phyloP scores from a whole-genome alignment of 2,329 filamentous ascomycete species.

The Fusarium beomiforme region DNA sequence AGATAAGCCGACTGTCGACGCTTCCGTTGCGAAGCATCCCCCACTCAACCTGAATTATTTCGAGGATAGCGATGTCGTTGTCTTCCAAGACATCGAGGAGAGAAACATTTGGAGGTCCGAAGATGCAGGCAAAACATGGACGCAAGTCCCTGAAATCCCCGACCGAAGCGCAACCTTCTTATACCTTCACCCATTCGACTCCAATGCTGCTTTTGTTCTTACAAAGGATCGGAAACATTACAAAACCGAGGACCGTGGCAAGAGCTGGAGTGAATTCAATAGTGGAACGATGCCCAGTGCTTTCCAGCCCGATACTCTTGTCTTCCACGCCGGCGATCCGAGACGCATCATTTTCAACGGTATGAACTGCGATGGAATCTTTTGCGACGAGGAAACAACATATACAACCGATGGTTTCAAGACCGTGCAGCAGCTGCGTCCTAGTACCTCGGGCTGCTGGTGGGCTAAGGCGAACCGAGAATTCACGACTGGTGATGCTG shows the following conservation, averaged over 20 bases:
- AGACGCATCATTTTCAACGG: constrained; percentile 88
- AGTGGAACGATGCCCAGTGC: constrained; percentile 67
- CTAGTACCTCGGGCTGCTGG: constrained; percentile 78
- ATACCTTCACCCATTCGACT: constrained; percentile 81
- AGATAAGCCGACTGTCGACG: constrained; percentile 72
- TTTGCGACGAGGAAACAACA: constrained; percentile 70
- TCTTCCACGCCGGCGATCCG: constrained; percentile 85
- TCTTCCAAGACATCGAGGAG: constrained; percentile 75
- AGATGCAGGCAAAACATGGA: constrained; percentile 84
- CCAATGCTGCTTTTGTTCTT: constrained; percentile 81
- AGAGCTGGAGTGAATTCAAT: constrained; percentile 81
- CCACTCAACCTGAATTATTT: constrained; percentile 86
- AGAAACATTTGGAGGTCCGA: constrained; percentile 79
- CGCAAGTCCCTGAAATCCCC: constrained; percentile 69
- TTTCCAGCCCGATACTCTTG: constrained; percentile 64
- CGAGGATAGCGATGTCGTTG: constrained; percentile 82
- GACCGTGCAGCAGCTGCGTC: constrained; percentile 71
- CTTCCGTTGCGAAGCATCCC: constrained; percentile 71
- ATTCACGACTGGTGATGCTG: constrained; percentile 75
- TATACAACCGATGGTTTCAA: constrained; percentile 92
- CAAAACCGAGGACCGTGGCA: constrained; percentile 83
- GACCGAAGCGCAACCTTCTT: constrained; percentile 71
- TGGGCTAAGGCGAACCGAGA: constrained; percentile 84
- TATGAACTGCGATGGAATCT: constrained; percentile 71
- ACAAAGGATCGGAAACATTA: constrained; percentile 78